A percentile compares a stretch with the other conserved stretches of the same genome.
Evolutionary conservation across 2,329 filamentous ascomycete species (phyloP).

Genomic region (Curvularia lunata): DNA sequence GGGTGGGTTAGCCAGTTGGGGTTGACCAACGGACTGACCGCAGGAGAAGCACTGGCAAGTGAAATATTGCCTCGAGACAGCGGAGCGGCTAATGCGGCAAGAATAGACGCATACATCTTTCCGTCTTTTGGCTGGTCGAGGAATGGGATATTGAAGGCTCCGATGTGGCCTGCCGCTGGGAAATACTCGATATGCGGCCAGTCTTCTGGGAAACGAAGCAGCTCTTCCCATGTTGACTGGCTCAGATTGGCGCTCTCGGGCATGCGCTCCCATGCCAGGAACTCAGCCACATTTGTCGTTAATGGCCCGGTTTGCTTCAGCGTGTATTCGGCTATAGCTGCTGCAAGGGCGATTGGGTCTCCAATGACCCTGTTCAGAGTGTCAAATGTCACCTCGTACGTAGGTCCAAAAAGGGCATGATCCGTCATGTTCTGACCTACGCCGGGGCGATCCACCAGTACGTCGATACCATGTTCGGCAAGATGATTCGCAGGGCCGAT

Average conservation of each 20-base stretch:
- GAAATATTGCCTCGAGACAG: conserved; percentile 47
- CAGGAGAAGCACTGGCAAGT: conserved; percentile 34
- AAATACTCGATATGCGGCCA: conserved; percentile 42
- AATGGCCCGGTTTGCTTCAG: conserved; percentile 22
- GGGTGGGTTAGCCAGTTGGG: conserved; percentile 46
- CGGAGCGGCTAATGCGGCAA: conserved; percentile 41
- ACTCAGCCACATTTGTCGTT: conserved; percentile 29
- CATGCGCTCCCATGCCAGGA: conserved; percentile 36
- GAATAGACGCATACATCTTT: conserved; percentile 41
- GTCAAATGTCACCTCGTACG: conserved; percentile 26
- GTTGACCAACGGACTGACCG: conserved; percentile 40
- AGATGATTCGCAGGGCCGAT: conserved; percentile 38
- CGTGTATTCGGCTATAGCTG: conserved; percentile 16
- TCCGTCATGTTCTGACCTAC: conserved; percentile 29
- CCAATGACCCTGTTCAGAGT: conserved; percentile 29
- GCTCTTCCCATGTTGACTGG: conserved; percentile 10
- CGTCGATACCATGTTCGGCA: conserved; percentile 22
- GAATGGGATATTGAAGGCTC: conserved; percentile 25
- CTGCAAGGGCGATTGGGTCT: conserved; percentile 21
- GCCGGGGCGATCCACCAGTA: conserved; percentile 22
- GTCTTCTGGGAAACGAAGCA: conserved; percentile 22
- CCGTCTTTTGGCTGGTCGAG: conserved; percentile 31
- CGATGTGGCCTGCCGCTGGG: conserved; percentile 21
- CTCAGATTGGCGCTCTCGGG: conserved; percentile 19
- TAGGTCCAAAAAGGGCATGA: conserved; percentile 28